Conservation (phyloP, 140 eudicot genomes). For the Eryngium alpinum region DNA sequence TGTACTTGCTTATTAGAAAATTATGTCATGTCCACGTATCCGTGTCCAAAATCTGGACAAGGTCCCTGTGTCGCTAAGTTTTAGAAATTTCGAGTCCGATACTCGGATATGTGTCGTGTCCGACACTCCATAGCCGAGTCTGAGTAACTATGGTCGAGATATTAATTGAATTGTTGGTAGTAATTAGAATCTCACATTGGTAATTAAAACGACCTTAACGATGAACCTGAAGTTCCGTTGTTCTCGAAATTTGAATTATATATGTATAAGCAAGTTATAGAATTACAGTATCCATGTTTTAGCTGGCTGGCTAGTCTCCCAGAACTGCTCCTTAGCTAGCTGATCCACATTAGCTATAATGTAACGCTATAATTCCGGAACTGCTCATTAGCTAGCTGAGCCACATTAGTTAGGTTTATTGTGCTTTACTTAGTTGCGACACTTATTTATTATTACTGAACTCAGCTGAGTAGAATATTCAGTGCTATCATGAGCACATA, state of each 20-base stretch:
- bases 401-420: background rate
- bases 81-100: too few relatives aligned
- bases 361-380: too few relatives aligned
- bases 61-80: too few relatives aligned
- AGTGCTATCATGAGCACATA: background rate
- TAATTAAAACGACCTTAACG: background rate
- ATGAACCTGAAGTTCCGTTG: background rate
- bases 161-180: background rate
- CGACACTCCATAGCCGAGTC: too few relatives aligned
- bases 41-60: too few relatives aligned
- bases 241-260: background rate
- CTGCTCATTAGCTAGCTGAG: too few relatives aligned
- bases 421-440: background rate
- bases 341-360: too few relatives aligned
- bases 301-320: background rate
- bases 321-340: too few relatives aligned
- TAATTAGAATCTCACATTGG: background rate
- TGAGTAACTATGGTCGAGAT: background rate
- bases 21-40: too few relatives aligned
- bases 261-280: background rate
- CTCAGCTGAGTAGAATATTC: background rate
- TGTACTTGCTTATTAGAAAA: too few relatives aligned
- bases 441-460: background rate
- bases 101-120: too few relatives aligned
- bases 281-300: background rate